Base-by-base conservation (phyloP, 129 eudicot species). In the Flaveria trinervia region DNA sequence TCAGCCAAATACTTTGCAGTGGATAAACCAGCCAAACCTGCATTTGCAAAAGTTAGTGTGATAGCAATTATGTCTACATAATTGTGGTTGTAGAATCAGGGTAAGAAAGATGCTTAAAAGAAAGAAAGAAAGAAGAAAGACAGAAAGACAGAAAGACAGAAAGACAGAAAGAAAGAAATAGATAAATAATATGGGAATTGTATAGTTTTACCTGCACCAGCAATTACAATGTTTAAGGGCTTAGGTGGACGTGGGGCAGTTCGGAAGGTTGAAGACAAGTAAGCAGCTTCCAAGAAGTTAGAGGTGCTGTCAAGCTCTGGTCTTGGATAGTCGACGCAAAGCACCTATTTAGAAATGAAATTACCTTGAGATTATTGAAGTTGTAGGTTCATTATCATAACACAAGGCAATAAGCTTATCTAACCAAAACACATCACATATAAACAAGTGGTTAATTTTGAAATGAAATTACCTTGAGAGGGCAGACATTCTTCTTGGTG, bases 1-100 rank as follows among this genome's bases (percentile, higher is more conserved):
- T 91, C 99, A 56, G 97, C 94, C 76, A 95, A 83, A 82, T 95
- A 95, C 79, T 95, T 95, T 36, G 99, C 97, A 66, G 99, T 95
- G 68, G 94, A 91, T 82, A 95, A 86, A 67, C 97, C 99, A 73
- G 92, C 97, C 85, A 95, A 80, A 82, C 97, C 99, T 91, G 89
- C n/a, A 83, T 25, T 18, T 39, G 46, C 23, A 49, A 55, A 45
- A 45, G 50, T 45, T 45, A 11, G 50, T 45, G 10, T 3, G 41
- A 36, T 36, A 12, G 52, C 16, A 48, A 10, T 30, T 30, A 30
- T 30, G 36, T 3, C 36, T 30, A 30, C 5, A 30, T 30, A 30
- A 30, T 10, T 10, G 52, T 44, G 16, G 16, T 3, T 11, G 59
- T 43, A 30, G 36, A 30, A 30, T 30, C 36, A 30, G 36, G 4